phyloP scores from a whole-genome alignment of 2,329 filamentous ascomycete species.

The Fusarium liriodendri region DNA sequence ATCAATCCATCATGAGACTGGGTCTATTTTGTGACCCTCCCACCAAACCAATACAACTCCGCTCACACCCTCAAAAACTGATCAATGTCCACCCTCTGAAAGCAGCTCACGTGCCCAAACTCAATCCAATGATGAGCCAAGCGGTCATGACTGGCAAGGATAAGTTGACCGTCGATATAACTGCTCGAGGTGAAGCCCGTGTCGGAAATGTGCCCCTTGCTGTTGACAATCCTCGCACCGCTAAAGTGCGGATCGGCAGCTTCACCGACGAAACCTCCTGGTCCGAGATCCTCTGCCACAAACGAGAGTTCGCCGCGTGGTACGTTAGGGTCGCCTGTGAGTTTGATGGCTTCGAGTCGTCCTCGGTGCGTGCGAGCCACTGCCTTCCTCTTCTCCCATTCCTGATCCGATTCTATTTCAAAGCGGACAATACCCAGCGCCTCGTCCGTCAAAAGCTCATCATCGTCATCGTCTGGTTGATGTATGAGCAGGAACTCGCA shows the following conservation, averaged over 20 bases:
- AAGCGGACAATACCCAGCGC: conserved; percentile 54
- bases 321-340: conserved; percentile 92
- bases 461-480: conserved; percentile 71
- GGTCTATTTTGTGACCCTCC: background rate
- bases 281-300: conserved; percentile 80
- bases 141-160: conserved; percentile 80
- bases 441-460: conserved; percentile 49
- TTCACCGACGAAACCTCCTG: conserved; percentile 70
- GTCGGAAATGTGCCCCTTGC: conserved; percentile 81
- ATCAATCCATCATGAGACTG: too few relatives aligned
- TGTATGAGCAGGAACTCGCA: conserved; percentile 88
- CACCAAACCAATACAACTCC: background rate
- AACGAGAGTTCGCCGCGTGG: conserved; percentile 89
- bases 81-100: conserved; percentile 70
- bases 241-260: conserved; percentile 75
- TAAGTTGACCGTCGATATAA: conserved; percentile 80
- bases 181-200: conserved; percentile 78
- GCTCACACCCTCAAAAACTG: conserved; percentile 51
- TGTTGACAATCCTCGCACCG: conserved; percentile 79
- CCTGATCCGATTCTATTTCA: conserved; percentile 57
- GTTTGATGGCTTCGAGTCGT: conserved; percentile 83
- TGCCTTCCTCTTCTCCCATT: conserved; percentile 58
- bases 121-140: conserved; percentile 86
- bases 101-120: conserved; percentile 70
- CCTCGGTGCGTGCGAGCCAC: conserved; percentile 69